These are phyloP conservation scores for Coprinopsis sp. DNA, from an alignment of 768 basidiomycete genomes.

Conservation along the genomic window DNA sequence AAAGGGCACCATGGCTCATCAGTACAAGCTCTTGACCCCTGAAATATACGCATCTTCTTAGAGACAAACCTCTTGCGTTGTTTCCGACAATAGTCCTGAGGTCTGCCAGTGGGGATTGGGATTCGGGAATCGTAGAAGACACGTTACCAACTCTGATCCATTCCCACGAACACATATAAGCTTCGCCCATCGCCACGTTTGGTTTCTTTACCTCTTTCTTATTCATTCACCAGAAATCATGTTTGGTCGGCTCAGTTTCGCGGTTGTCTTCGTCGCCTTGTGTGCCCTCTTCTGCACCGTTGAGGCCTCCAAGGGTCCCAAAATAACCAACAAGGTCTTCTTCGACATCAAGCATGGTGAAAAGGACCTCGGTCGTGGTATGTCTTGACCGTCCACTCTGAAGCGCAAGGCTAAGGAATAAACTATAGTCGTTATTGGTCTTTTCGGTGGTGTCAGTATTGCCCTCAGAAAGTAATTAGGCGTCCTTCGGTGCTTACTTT, in stretches of 20 bases:
- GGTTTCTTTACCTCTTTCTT: conserved; percentile 13
- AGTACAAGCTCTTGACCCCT: too few species aligned
- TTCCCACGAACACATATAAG: conserved; percentile 4
- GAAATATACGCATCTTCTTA: too few species aligned
- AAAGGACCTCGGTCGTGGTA: conserved; percentile 77
- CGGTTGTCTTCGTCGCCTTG: conserved; percentile 57
- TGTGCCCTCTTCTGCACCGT: conserved; percentile 69
- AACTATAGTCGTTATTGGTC: conserved; percentile 69
- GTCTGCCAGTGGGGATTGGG: too few species aligned
- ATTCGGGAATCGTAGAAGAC: not conserved
- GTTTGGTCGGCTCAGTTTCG: conserved; percentile 60
- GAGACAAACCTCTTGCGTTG: too few species aligned
- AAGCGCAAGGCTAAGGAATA: conserved; percentile 11
- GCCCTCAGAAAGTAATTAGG: conserved; percentile 3
- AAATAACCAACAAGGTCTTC: conserved; percentile 89
- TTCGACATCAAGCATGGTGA: conserved; percentile 95
- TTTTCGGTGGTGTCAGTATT: conserved; percentile 76
- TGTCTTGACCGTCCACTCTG: conserved; percentile 17
- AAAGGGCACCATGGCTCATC: too few species aligned
- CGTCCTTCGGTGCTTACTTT: not conserved
- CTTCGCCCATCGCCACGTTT: conserved; percentile 24
- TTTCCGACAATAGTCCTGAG: too few species aligned
- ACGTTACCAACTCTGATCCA: not conserved
- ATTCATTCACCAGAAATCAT: conserved; percentile 33
- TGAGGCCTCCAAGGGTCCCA: conserved; percentile 83